phyloP scores from a whole-genome alignment of 371 early-diverging fungal genomes.

The Rhizomucor miehei region DNA sequence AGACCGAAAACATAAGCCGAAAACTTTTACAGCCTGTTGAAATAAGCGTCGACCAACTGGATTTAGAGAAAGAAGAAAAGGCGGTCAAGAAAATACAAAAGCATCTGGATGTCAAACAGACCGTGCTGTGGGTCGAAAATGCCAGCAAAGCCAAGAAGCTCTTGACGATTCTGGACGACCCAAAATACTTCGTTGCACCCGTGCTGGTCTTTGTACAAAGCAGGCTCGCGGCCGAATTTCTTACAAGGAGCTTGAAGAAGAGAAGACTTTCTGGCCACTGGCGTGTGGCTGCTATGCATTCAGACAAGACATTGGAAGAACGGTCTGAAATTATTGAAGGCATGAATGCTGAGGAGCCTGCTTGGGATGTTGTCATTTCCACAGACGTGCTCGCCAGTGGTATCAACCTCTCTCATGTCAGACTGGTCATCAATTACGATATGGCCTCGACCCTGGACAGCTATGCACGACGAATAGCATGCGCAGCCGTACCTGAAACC shows the following conservation, averaged over 20 bases:
- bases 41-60: slow-evolving; percentile 7
- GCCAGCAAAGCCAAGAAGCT: slow-evolving; percentile 57
- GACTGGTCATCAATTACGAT: slow-evolving; percentile 59
- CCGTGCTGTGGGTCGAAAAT: slow-evolving; percentile 64
- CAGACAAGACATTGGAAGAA: slow-evolving; percentile 52
- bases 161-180: slow-evolving; percentile 52
- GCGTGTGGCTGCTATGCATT: slow-evolving; percentile 40
- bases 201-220: slow-evolving; percentile 59
- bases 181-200: slow-evolving; percentile 55
- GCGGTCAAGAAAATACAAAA: slow-evolving; percentile 24
- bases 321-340: slow-evolving; percentile 33
- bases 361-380: slow-evolving; percentile 49
- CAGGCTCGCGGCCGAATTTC: slow-evolving; percentile 51
- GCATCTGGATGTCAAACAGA: slow-evolving; percentile 52
- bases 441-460: slow-evolving; percentile 57
- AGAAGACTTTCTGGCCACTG: slow-evolving; percentile 25
- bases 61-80: slow-evolving; percentile 10
- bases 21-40: slow-evolving; percentile 21
- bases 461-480: slow-evolving; percentile 59
- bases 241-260: slow-evolving; percentile 46
- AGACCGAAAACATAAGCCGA: slow-evolving; percentile 12
- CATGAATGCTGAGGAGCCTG: slow-evolving; percentile 26
- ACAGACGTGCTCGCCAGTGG: slow-evolving; percentile 59
- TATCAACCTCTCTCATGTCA: slow-evolving; percentile 44
- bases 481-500: slow-evolving; percentile 41